Base-by-base conservation (phyloP, 768 basidiomycete genomes). In the Rhizopogon rudus region DNA sequence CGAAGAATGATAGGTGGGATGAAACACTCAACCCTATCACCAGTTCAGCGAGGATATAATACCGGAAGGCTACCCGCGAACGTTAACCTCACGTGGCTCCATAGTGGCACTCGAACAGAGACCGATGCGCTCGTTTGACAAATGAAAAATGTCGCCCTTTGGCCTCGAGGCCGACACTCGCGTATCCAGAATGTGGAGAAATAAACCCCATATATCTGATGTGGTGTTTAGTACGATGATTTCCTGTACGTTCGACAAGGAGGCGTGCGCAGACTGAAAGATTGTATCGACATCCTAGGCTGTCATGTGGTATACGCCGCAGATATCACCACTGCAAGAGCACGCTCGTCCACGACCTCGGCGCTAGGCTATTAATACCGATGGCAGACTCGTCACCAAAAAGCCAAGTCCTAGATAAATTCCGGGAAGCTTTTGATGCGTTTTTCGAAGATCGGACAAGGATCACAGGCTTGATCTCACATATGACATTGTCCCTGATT, bases 161-260 rank as follows among this genome's bases (percentile, higher is more conserved):
- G 80, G 79, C 28, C 73, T 84, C 51, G 79, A 82, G 57, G 82
- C 81, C 7, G 82, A 83, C 40, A 78, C 72, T 65, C 81, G 81
- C 65, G 25, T 86, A 84, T 64, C 73, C 78, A 59, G 76, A 74
- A 20, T 71, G 76, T 41, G 65, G 75, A 5, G 59, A 71, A 53
- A 76, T 79, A 57, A 77, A 79, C 40, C 75, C 74, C 81, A 54
- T 25, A 75, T 81, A 55, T 77, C 79, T n/a, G 84, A 56, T 45
- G 59, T 57, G 56, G 52, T 61, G 44, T 63, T 63, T 60, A 46
- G 51, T 65, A 55, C 14, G 57, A 59, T 42, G 42, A 45, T 52
- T 37, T 56, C 57, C 50, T 61, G 59, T 37, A 61, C 39, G 22
- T 57, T 51, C 25, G 58, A 60, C 20, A 57, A 44, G 40, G 61